Evolutionary conservation across 2,329 filamentous ascomycete species (phyloP).

Genomic region (Cladosporium halotolerans): DNA sequence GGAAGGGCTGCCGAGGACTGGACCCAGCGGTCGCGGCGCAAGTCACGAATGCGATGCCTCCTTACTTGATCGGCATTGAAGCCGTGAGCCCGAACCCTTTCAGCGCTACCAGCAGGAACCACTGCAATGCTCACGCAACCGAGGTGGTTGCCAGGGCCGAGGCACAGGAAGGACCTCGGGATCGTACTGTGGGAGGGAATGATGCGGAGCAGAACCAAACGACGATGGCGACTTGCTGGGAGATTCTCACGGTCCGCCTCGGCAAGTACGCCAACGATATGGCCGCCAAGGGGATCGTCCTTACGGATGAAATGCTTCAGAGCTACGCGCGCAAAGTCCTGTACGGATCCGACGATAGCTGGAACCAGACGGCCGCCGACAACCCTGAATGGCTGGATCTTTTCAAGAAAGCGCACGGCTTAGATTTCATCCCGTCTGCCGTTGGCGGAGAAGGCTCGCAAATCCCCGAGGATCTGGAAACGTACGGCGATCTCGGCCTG

Average conservation of each 20-base stretch:
- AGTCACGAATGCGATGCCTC: constrained; percentile 47
- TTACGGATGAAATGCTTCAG: constrained; percentile 47
- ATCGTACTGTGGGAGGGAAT: neutral
- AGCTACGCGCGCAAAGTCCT: constrained; percentile 41
- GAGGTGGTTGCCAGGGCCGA: constrained; percentile 5
- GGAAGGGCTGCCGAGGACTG: constrained; percentile 51
- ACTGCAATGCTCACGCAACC: constrained; percentile 18
- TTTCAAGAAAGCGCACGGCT: constrained; percentile 45
- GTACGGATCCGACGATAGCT: constrained; percentile 44
- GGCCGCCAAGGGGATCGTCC: constrained; percentile 31
- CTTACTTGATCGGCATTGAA: constrained; percentile 46
- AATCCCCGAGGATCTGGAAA: constrained; percentile 31
- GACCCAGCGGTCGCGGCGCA: constrained; percentile 42
- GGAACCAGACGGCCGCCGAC: constrained; percentile 37
- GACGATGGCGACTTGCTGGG: constrained; percentile 40
- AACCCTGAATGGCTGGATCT: constrained; percentile 42
- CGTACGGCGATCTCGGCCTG: constrained; percentile 31
- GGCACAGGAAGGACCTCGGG: neutral
- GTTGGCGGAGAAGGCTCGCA: constrained; percentile 27
- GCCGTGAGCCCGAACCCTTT: constrained; percentile 41
- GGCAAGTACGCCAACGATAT: constrained; percentile 40
- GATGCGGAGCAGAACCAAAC: neutral
- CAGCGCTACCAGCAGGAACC: constrained; percentile 33
- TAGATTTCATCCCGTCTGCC: constrained; percentile 30
- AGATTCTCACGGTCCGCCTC: constrained; percentile 42